Percentiles rank a stretch among this genome's conserved stretches.
Evolutionary conservation across 2,329 filamentous ascomycete species (phyloP).

Genomic region (Xylariaceae sp.): DNA sequence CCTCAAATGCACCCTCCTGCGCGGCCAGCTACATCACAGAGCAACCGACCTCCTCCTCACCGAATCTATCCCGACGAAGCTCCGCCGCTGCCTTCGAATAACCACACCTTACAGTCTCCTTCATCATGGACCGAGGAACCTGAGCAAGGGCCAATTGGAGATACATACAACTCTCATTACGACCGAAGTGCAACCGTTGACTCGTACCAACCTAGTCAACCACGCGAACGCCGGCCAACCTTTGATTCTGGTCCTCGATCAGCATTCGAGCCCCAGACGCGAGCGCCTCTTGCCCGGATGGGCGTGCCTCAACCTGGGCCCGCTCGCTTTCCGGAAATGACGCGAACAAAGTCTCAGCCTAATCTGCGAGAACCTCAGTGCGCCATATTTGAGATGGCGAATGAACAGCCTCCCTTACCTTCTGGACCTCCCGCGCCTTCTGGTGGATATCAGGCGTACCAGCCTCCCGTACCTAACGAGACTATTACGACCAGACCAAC

Average conservation of each 20-base stretch:
- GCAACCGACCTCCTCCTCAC: constrained; percentile 49
- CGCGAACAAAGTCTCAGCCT: constrained; percentile 61
- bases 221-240: constrained; percentile 36
- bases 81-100: constrained; percentile 32
- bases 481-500: constrained; percentile 27
- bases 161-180: constrained; percentile 53
- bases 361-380: constrained; percentile 59
- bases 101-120: constrained; percentile 30
- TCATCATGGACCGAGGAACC: constrained; percentile 34
- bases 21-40: constrained; percentile 51
- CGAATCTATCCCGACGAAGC: constrained; percentile 46
- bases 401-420: constrained; percentile 54
- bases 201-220: constrained; percentile 30
- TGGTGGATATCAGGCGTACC: constrained; percentile 32
- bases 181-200: constrained; percentile 33
- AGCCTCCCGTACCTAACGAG: constrained; percentile 21
- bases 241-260: constrained; percentile 39
- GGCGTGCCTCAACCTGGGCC: constrained; percentile 43
- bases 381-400: constrained; percentile 69
- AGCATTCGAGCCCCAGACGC: constrained; percentile 47
- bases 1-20: constrained; percentile 43
- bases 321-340: constrained; percentile 49
- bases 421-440: constrained; percentile 45
- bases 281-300: constrained; percentile 29
- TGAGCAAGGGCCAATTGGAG: constrained; percentile 41